These are phyloP conservation scores for Euphrasia confusa DNA, from an alignment of 257 asterid species.

Conservation along the genomic window DNA sequence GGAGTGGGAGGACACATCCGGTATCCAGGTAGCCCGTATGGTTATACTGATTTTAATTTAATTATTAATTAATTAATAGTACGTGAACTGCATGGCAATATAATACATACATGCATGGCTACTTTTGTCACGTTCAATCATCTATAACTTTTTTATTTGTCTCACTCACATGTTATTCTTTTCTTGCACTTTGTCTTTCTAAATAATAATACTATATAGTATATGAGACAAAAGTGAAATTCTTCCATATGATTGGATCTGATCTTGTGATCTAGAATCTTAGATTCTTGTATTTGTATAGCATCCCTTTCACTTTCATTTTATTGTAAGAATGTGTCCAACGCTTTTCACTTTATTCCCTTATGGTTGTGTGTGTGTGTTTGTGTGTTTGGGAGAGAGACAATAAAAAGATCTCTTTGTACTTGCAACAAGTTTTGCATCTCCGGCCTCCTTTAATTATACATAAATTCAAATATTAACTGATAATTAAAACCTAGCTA, in stretches of 20 bases:
- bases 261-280: constrained; percentile 35
- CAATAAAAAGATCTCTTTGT: constrained; percentile 32
- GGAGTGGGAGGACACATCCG: constrained; percentile 66
- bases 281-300: constrained; percentile 41
- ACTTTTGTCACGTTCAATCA: constrained; percentile 44
- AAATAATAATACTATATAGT: constrained; percentile 7
- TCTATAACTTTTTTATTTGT: constrained; percentile 2
- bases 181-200: constrained; percentile 76
- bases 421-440: constrained; percentile 33
- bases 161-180: constrained; percentile 53
- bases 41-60: constrained; percentile 37
- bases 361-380: constrained; percentile 25
- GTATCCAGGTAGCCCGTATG: constrained; percentile 78
- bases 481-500: constrained; percentile 4
- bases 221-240: constrained; percentile 67
- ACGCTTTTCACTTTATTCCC: constrained; percentile 92
- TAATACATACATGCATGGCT: constrained; percentile 47
- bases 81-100: constrained; percentile 52
- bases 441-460: too few species aligned
- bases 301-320: constrained; percentile 57
- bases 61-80: too few species aligned
- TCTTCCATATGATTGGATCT: constrained; percentile 50
- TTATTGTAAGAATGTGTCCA: constrained; percentile 58
- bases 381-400: constrained; percentile 14
- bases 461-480: too few species aligned